Evolutionary conservation across 179 eudicot genomes (phyloP), one percentile per base, ranked within the genome.

Genomic region (Monotropa hypopitys): DNA sequence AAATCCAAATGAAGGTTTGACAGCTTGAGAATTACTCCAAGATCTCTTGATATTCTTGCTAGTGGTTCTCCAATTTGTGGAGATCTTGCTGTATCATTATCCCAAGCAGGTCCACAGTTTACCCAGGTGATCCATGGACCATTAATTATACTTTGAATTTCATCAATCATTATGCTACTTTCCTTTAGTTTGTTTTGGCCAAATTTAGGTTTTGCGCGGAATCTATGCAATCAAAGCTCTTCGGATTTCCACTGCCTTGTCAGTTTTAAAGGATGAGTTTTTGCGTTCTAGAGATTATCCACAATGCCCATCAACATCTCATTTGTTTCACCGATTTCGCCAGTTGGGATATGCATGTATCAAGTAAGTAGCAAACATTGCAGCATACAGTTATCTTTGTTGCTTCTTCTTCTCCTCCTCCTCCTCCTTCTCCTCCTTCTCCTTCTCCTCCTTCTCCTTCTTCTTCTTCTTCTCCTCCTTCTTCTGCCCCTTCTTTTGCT

Each of bases 251-350:
- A 93, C 97, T 83, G 99, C 99, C 43, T 83, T 95, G 81, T 93
- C 98, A 23, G 97, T 89, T 73, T 80, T 95, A 77, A 95, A 93
- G 85, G 99, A 95, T 80, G 99, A 95, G 84, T 95, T 88, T 83
- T 80, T 93, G 86, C 93, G 99, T 38, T 95, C 99, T 62, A 93
- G 99, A 85, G 99, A 95, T 83, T 95, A 95, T 80, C 99, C 99
- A 80, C 88, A 86, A 63, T 95, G 99, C 73, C 98, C 99, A 23
- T 98, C 96, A 46, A 93, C 97, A 35, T 91, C 99, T 83, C 98
- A 90, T 84, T 84, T 95, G 84, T 95, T 93, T 83, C 98, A 95
- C 80, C 93, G 94, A 18, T 95, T 95, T 81, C 97, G 99, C 32
- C 92, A 93, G 84, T 77, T 95, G 86, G 99, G 99, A 82, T 90